These are phyloP conservation scores for Hypholoma fasciculare DNA, from an alignment of 768 basidiomycete species.

Conservation along the genomic window DNA sequence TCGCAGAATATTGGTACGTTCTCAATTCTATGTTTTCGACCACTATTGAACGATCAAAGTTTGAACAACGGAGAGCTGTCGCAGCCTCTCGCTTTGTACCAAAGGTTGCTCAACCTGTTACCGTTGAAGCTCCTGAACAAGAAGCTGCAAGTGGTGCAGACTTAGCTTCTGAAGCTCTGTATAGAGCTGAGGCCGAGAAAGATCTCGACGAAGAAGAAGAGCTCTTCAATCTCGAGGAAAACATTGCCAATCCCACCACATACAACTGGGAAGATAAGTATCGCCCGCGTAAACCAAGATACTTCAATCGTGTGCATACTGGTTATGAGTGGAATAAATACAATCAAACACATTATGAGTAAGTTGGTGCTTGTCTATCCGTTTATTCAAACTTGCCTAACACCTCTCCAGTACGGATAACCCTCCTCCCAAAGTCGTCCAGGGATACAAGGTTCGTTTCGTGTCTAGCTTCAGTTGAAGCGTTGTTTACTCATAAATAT, in stretches of 20 bases:
- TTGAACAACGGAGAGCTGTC: conserved; percentile 77
- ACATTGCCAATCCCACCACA: conserved; percentile 75
- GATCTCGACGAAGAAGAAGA: conserved; percentile 97
- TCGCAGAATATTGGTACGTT: conserved; percentile 59
- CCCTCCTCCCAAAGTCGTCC: conserved; percentile 98
- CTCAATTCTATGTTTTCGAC: no score
- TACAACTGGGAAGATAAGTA: conserved; percentile 99
- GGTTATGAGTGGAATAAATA: conserved; percentile 99
- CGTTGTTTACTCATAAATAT: conserved; percentile 6
- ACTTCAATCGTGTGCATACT: conserved; percentile 98
- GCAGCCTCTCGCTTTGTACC: conserved; percentile 88
- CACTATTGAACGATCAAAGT: conserved; percentile 37
- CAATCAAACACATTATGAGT: conserved; percentile 99
- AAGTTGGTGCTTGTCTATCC: conserved; percentile 31
- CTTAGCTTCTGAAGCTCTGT: conserved; percentile 86
- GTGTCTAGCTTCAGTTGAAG: neutral
- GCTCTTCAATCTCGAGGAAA: conserved; percentile 91
- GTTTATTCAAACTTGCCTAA: conserved; percentile 13
- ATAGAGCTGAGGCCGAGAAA: conserved; percentile 87
- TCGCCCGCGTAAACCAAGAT: conserved; percentile 93
- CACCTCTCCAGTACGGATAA: conserved; percentile 78
- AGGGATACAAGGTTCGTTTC: conserved; percentile 87
- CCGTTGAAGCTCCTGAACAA: conserved; percentile 55
- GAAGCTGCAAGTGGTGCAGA: conserved; percentile 67
- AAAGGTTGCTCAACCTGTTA: conserved; percentile 60